Percentiles rank a stretch among this genome's conserved stretches.
Conservation (phyloP, 1,284 basidiomycete genomes). For the Rhizopogon parksii region DNA sequence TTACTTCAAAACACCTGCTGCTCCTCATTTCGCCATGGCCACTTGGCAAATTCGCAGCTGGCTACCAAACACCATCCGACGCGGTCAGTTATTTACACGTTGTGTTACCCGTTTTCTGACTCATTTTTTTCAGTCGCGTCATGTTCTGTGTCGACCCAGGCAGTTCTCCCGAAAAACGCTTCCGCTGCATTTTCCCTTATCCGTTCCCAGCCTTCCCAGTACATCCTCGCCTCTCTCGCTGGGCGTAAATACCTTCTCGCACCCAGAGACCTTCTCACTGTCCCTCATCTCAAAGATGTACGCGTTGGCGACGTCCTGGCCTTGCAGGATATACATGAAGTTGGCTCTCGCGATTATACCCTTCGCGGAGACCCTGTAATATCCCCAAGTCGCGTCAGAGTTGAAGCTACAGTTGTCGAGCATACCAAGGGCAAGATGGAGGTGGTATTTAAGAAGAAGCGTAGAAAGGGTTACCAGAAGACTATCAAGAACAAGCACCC, state of each 20-base stretch:
- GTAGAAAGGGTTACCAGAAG: slow-evolving; percentile 91
- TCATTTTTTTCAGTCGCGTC: slow-evolving; percentile 12
- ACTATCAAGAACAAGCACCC: slow-evolving; percentile 86
- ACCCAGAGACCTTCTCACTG: slow-evolving; percentile 85
- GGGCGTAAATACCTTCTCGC: slow-evolving; percentile 86
- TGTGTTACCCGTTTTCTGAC: slow-evolving; percentile 6
- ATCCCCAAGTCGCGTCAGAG: slow-evolving; percentile 55
- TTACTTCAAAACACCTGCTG: slow-evolving; percentile 3
- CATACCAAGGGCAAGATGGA: slow-evolving; percentile 94
- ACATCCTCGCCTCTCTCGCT: slow-evolving; percentile 85
- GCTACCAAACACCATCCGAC: slow-evolving; percentile 20
- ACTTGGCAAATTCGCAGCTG: slow-evolving; percentile 16
- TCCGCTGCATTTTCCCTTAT: slow-evolving; percentile 59
- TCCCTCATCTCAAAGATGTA: slow-evolving; percentile 80
- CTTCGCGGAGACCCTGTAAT: slow-evolving; percentile 67
- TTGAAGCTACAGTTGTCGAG: slow-evolving; percentile 88
- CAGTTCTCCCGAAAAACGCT: slow-evolving; percentile 21
- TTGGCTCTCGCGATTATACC: slow-evolving; percentile 94
- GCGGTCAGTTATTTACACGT: slow-evolving; percentile 11
- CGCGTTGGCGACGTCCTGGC: slow-evolving; percentile 79
- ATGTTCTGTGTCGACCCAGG: slow-evolving; percentile 13
- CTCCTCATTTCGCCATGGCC: slow-evolving; percentile 15
- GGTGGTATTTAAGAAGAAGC: slow-evolving; percentile 90
- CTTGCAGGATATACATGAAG: slow-evolving; percentile 86
- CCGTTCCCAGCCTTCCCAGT: slow-evolving; percentile 78